A percentile compares a stretch with the other conserved stretches of the same genome.
Conservation (phyloP, 768 basidiomycete species). For the Hypholoma fasciculare region DNA sequence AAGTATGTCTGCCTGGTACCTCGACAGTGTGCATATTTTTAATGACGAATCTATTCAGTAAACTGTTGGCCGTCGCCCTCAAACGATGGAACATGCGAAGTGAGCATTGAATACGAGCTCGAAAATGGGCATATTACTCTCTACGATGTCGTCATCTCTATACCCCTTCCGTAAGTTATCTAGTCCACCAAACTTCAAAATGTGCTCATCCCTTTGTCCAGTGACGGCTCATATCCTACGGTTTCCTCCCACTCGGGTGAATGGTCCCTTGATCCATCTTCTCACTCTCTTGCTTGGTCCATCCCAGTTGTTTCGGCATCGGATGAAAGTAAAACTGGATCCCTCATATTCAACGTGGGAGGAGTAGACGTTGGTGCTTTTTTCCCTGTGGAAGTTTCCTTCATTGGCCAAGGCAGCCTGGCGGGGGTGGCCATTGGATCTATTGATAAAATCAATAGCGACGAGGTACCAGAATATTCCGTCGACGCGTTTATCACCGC, state of each 20-base stretch:
- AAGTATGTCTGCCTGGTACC: constrained; percentile 51
- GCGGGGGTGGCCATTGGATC: constrained; percentile 69
- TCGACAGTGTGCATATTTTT: background rate
- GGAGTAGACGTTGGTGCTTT: constrained; percentile 83
- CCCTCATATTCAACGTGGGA: constrained; percentile 86
- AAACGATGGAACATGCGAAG: constrained; percentile 89
- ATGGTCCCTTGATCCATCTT: constrained; percentile 81
- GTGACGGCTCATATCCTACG: constrained; percentile 82
- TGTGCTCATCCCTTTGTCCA: constrained; percentile 20
- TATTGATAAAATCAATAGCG: constrained; percentile 54
- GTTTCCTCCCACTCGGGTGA: constrained; percentile 75
- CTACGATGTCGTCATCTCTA: constrained; percentile 85
- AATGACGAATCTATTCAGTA: constrained; percentile 46
- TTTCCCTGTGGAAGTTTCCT: constrained; percentile 89
- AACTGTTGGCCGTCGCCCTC: constrained; percentile 97
- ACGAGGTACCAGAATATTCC: constrained; percentile 43
- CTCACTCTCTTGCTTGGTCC: constrained; percentile 85
- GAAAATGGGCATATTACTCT: constrained; percentile 81
- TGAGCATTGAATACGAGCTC: constrained; percentile 97
- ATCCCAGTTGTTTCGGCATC: constrained; percentile 64
- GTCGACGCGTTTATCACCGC: constrained; percentile 52
- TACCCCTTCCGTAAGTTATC: constrained; percentile 83
- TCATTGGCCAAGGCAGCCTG: constrained; percentile 79
- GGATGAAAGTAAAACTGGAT: constrained; percentile 70
- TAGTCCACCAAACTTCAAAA: background rate